phyloP scores from a whole-genome alignment of 1,284 basidiomycete genomes.

The Puccinia triticina region DNA sequence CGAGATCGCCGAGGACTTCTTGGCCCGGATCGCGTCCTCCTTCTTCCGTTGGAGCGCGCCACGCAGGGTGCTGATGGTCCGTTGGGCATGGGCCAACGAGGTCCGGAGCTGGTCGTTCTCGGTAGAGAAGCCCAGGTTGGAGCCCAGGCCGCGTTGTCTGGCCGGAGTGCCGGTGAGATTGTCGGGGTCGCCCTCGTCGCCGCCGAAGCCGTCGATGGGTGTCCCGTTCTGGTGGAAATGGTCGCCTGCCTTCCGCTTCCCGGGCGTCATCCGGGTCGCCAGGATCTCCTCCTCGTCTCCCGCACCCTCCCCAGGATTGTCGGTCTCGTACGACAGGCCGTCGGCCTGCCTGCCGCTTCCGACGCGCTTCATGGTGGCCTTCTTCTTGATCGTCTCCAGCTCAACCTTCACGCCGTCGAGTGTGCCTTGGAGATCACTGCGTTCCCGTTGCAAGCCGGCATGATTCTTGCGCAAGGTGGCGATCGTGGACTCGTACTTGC shows the following conservation, averaged over 20 bases:
- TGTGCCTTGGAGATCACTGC: slow-evolving; percentile 81
- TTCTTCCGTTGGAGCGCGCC: slow-evolving; percentile 77
- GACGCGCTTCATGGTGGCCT: slow-evolving; percentile 60
- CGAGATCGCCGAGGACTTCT: slow-evolving; percentile 33
- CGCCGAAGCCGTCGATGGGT: slow-evolving; percentile 20
- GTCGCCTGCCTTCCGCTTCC: slow-evolving; percentile 39
- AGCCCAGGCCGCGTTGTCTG: slow-evolving; percentile 31
- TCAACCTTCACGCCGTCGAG: slow-evolving; percentile 75
- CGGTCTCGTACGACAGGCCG: background rate
- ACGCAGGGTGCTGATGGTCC: slow-evolving; percentile 71
- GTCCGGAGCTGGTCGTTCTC: slow-evolving; percentile 50
- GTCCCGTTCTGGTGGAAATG: slow-evolving; percentile 41
- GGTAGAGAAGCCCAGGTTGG: slow-evolving; percentile 44
- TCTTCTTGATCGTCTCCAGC: slow-evolving; percentile 66
- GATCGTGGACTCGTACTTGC: slow-evolving; percentile 86
- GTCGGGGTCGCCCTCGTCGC: slow-evolving; percentile 10
- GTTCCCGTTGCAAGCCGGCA: slow-evolving; percentile 85
- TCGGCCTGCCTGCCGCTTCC: slow-evolving; percentile 62
- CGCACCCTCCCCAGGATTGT: background rate
- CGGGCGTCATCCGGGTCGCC: slow-evolving; percentile 53
- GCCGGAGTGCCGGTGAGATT: slow-evolving; percentile 19
- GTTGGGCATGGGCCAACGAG: slow-evolving; percentile 48
- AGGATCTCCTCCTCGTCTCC: slow-evolving; percentile 52
- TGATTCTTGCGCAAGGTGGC: slow-evolving; percentile 83
- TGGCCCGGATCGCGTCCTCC: slow-evolving; percentile 63